These are phyloP conservation scores for Pythium sukuiense DNA, from an alignment of 352 stramenopile species.

Conservation along the genomic window DNA sequence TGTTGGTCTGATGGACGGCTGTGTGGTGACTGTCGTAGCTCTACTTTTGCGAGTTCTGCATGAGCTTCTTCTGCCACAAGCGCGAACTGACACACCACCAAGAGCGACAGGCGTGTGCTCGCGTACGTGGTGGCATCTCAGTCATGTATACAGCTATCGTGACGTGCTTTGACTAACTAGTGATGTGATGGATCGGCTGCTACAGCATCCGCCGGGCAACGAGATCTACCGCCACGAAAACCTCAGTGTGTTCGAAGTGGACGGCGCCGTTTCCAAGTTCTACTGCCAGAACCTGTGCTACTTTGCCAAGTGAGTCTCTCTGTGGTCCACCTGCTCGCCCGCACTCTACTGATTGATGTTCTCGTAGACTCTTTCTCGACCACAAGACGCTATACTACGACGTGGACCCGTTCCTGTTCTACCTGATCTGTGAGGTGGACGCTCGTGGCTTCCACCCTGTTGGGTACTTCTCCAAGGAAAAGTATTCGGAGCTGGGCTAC, in stretches of 20 bases:
- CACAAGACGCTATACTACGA: conserved; percentile 99
- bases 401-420: conserved; percentile 99
- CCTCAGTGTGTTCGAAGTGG: conserved; percentile 96
- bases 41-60: conserved; percentile 90
- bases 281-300: conserved; percentile 99
- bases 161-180: not conserved
- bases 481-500: conserved; percentile 97
- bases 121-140: conserved; percentile 33
- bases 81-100: conserved; percentile 67
- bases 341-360: not conserved
- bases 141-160: not conserved
- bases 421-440: conserved; percentile 97
- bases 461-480: conserved; percentile 99
- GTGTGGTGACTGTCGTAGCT: conserved; percentile 43
- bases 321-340: too few relatives aligned
- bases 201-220: conserved; percentile 71
- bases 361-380: conserved; percentile 94
- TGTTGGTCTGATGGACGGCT: not conserved
- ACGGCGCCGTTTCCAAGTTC: conserved; percentile 94
- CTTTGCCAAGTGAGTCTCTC: conserved; percentile 91
- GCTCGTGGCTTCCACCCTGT: conserved; percentile 91
- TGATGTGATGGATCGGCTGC: conserved; percentile 5
- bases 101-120: conserved; percentile 59
- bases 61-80: conserved; percentile 86
- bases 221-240: conserved; percentile 95